Evolutionary conservation across 2,329 filamentous ascomycete species (phyloP).

Genomic region (Zymoseptoria pseudotritici): DNA sequence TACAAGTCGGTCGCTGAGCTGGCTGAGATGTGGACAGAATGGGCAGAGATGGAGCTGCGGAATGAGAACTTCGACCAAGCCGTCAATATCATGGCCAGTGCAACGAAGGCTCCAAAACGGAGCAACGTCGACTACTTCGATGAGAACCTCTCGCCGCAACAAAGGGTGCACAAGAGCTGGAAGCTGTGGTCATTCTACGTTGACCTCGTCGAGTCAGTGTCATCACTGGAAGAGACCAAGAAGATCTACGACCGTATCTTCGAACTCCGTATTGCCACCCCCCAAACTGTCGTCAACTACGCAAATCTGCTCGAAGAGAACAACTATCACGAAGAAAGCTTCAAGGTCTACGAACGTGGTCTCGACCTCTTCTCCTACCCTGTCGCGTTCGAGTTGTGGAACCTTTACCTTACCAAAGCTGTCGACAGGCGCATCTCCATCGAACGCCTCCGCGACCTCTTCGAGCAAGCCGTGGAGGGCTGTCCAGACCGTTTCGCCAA

Average conservation of each 20-base stretch:
- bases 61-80: conserved; percentile 95
- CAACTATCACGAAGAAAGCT: conserved; percentile 92
- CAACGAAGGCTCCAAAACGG: conserved; percentile 89
- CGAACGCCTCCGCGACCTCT: conserved; percentile 85
- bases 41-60: conserved; percentile 95
- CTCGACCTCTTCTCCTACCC: conserved; percentile 98
- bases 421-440: conserved; percentile 95
- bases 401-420: conserved; percentile 93
- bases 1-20: conserved; percentile 97
- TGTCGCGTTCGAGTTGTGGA: conserved; percentile 97
- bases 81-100: conserved; percentile 92
- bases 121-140: conserved; percentile 99
- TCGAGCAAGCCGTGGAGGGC: conserved; percentile 92
- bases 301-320: conserved; percentile 91
- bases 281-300: conserved; percentile 97
- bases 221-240: conserved; percentile 81
- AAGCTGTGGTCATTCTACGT: conserved; percentile 99
- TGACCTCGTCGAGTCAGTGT: conserved; percentile 90
- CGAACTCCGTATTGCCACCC: conserved; percentile 93
- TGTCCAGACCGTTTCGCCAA: conserved; percentile 96
- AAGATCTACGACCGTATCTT: conserved; percentile 97
- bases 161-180: conserved; percentile 98
- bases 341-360: conserved; percentile 93
- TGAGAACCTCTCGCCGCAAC: conserved; percentile 85
- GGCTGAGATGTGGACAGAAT: conserved; percentile 97